phyloP scores from a whole-genome alignment of 1,284 basidiomycete species.

The Puccinia hordei region DNA sequence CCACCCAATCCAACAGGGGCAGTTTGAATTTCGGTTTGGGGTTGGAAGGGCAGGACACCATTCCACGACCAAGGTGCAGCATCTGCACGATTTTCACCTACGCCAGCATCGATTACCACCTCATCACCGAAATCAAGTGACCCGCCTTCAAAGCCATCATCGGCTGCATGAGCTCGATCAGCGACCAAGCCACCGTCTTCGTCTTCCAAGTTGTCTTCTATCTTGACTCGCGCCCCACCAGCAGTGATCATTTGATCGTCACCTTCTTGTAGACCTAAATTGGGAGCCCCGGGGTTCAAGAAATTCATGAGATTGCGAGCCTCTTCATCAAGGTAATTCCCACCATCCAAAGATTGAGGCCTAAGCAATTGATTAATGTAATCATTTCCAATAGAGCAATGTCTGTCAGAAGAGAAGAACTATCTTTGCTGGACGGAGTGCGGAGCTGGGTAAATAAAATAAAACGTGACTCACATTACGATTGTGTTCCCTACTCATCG shows the following conservation, averaged over 20 bases:
- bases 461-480: conserved; percentile 56
- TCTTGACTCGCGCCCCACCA: conserved; percentile 24
- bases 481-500: too few species aligned
- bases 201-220: conserved; percentile 48
- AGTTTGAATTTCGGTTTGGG: conserved; percentile 38
- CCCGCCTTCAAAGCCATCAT: too few species aligned
- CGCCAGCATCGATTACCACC: conserved; percentile 19
- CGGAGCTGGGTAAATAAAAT: conserved; percentile 11
- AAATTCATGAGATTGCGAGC: conserved; percentile 42
- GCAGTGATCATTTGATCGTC: conserved; percentile 31
- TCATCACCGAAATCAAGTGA: conserved; percentile 49
- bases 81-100: conserved; percentile 31
- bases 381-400: not conserved
- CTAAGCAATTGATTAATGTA: not conserved
- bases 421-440: conserved; percentile 3
- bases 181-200: conserved; percentile 40
- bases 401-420: not conserved
- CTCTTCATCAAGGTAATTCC: conserved; percentile 23
- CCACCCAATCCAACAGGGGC: conserved; percentile 17
- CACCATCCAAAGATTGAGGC: conserved; percentile 21
- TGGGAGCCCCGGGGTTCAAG: conserved; percentile 28
- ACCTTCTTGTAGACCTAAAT: conserved; percentile 22
- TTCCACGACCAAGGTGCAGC: conserved; percentile 50
- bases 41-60: conserved; percentile 50
- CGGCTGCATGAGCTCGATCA: conserved; percentile 43